Base-by-base conservation (phyloP, 345 rosid species). In the Pistacia atlantica region DNA sequence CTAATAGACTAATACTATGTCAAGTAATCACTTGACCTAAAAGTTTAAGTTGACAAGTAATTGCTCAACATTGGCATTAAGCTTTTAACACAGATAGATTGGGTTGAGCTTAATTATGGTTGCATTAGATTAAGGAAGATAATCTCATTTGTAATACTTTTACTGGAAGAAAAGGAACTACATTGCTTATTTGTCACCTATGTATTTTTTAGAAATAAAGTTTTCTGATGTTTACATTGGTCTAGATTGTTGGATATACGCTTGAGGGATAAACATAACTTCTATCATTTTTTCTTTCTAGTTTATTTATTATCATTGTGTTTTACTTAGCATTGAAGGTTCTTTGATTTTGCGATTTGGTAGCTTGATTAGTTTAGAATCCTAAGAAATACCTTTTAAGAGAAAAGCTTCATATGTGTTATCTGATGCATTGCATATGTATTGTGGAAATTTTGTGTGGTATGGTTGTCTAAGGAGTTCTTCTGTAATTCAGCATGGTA, bases 41-140 rank as follows among this genome's bases (percentile, higher is more conserved):
- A 42, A 42, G 33, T 31, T 31, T 1, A 31, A 31, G 33, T 31
- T 31, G 33, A 31, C 33, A 31, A 31, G 33, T 31, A 31, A 31
- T 31, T 31, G 33, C 33, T 31, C 33, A 31, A 31, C 33, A 31
- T 31, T 31, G 2, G 33, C 33, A 31, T 31, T 31, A 31, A 11
- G 70, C 16, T 67, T 52, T 57, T 4, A 11, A 8, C 35, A n/a
- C 12, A 51, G 61, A 31, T 33, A 52, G 51, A 52, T 17, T 73
- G 58, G n/a, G 49, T 48, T 48, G n/a, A 48, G n/a, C 17, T 31
- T 18, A 17, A 14, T 60, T 62, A 25, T 73, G 57, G 42, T 17
- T 54, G 42, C 20, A 63, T 20, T 73, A 42, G 49, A 49, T 51
- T 64, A 52, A 73, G 76, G 59, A 45, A 63, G 77, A 45, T 62